phyloP scores from a whole-genome alignment of 1,139 yeast species.

The Yamadazyma pseudoaaseri region DNA sequence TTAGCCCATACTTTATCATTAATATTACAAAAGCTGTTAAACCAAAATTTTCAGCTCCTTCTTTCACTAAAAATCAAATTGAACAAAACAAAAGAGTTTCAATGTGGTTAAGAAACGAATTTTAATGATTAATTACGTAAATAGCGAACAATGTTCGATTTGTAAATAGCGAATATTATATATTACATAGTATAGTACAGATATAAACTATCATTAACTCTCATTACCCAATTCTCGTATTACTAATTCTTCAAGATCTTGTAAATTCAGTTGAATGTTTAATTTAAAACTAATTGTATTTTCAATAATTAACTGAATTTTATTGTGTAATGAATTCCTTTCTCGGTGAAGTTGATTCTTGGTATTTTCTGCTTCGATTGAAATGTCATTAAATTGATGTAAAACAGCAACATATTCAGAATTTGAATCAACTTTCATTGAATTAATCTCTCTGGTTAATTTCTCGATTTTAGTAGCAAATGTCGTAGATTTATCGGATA shows the following conservation, averaged over 20 bases:
- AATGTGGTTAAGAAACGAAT: constrained; percentile 65
- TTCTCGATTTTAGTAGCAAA: constrained; percentile 66
- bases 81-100: constrained; percentile 58
- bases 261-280: constrained; percentile 60
- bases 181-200: constrained; percentile 1
- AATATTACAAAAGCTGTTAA: constrained; percentile 12
- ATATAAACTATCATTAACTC: constrained; percentile 1
- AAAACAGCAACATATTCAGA: constrained; percentile 37
- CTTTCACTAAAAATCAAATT: constrained; percentile 35
- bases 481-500: constrained; percentile 53
- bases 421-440: constrained; percentile 50
- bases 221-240: constrained; percentile 8
- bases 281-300: constrained; percentile 63
- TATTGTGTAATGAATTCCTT: constrained; percentile 49
- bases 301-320: constrained; percentile 57
- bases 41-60: constrained; percentile 8
- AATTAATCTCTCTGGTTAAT: constrained; percentile 59
- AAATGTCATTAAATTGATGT: constrained; percentile 47
- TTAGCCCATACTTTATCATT: constrained; percentile 21
- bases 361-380: constrained; percentile 54
- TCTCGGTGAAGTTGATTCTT: constrained; percentile 47
- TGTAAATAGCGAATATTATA: constrained; percentile 3
- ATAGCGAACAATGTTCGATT: background rate
- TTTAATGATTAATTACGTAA: constrained; percentile 9
- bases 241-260: constrained; percentile 29